A percentile compares a stretch with the other conserved stretches of the same genome.
phyloP scores from a whole-genome alignment of 2,329 filamentous ascomycete genomes.

The Hymenoscyphus infarciens region DNA sequence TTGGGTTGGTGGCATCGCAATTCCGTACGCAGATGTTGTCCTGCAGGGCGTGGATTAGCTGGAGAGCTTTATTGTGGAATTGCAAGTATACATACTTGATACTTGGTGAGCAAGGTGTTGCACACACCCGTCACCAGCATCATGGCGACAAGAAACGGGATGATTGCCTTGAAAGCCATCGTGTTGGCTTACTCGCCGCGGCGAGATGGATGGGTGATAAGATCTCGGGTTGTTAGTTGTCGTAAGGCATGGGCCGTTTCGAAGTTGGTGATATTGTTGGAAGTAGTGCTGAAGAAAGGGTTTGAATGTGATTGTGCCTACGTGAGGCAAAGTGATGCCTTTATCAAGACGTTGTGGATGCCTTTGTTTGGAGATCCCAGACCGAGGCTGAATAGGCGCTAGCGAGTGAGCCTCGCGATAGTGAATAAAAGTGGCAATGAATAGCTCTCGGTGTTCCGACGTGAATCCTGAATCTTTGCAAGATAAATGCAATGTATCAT shows the following conservation, averaged over 20 bases:
- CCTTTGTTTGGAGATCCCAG: slow-evolving; percentile 3
- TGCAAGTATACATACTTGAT: slow-evolving; percentile 60
- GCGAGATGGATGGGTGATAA: not conserved
- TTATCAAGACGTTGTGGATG: not conserved
- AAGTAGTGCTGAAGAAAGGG: not conserved
- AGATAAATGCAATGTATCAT: not conserved
- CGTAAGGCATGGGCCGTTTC: not conserved
- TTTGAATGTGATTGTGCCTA: not conserved
- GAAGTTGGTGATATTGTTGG: not conserved
- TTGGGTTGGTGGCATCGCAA: slow-evolving; percentile 68
- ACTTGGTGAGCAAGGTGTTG: slow-evolving; percentile 96
- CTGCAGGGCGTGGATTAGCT: slow-evolving; percentile 40
- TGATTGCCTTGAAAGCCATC: slow-evolving; percentile 69
- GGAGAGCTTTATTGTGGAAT: slow-evolving; percentile 9
- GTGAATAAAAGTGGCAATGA: too few relatives aligned
- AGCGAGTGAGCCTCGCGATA: slow-evolving; percentile 5
- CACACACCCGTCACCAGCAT: slow-evolving; percentile 95
- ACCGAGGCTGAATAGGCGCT: slow-evolving; percentile 8
- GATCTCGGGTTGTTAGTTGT: not conserved
- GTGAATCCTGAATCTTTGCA: too few relatives aligned
- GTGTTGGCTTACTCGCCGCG: slow-evolving; percentile 14
- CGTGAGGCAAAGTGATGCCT: not conserved
- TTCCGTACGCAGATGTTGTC: slow-evolving; percentile 96
- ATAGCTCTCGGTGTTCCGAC: too few relatives aligned
- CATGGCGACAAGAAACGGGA: slow-evolving; percentile 88